These are phyloP conservation scores for Cryptosporidium parvum DNA, from an alignment of 169 alveolate species.

Conservation along the genomic window DNA sequence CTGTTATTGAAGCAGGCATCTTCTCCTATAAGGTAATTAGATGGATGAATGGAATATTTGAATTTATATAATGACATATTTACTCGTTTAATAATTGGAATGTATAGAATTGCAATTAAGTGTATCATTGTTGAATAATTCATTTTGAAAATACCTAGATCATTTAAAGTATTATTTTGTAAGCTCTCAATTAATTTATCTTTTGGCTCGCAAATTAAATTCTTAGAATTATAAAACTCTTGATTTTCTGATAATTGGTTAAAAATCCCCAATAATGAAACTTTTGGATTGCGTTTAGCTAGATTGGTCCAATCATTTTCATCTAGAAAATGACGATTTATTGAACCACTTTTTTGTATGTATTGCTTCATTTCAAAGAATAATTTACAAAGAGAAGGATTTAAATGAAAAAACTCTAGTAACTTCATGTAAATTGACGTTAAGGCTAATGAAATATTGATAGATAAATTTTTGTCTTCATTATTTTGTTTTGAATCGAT, in stretches of 20 bases:
- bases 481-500: neutral
- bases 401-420: slow-evolving; percentile 31
- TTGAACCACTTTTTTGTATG: neutral
- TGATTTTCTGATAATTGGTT: neutral
- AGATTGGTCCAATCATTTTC: neutral
- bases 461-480: neutral
- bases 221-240: slow-evolving; percentile 1
- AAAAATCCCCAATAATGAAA: slow-evolving; percentile 38
- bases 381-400: slow-evolving; percentile 23
- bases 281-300: neutral
- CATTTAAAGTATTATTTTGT: neutral
- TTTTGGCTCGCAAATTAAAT: neutral
- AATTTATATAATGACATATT: slow-evolving; percentile 57
- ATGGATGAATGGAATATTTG: slow-evolving; percentile 29
- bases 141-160: neutral
- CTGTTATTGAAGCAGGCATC: neutral
- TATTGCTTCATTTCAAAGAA: slow-evolving; percentile 32
- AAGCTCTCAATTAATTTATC: neutral
- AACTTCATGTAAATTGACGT: slow-evolving; percentile 34
- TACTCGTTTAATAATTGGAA: slow-evolving; percentile 57
- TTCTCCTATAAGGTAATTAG: neutral
- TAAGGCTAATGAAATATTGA: slow-evolving; percentile 48
- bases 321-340: neutral
- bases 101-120: slow-evolving; percentile 29
- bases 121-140: slow-evolving; percentile 35